Evolutionary conservation across 2,329 filamentous ascomycete genomes (phyloP).

Genomic region (Aureobasidium sp.): DNA sequence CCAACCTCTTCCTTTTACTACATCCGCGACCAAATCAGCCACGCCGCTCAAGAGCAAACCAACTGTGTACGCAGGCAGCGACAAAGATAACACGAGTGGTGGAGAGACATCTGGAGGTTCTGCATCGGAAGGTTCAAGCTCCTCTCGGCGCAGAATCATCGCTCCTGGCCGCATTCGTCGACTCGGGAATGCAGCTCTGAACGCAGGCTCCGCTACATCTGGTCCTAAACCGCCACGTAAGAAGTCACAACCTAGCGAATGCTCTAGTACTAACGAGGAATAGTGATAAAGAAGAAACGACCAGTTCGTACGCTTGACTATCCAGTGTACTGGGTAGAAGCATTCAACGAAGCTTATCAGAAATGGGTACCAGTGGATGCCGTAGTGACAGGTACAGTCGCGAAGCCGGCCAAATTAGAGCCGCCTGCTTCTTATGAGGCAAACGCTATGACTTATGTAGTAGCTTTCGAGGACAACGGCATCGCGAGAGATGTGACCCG

Average conservation of each 20-base stretch:
- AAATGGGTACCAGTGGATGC: conserved; percentile 90
- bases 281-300: conserved; percentile 34
- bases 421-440: conserved; percentile 70
- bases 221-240: conserved; percentile 15
- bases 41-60: conserved; percentile 36
- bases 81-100: conserved; percentile 19
- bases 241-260: conserved; percentile 18
- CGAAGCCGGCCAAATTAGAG: conserved; percentile 69
- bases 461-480: conserved; percentile 77
- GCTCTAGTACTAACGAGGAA: conserved; percentile 23
- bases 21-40: conserved; percentile 38
- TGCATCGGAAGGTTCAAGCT: conserved; percentile 12
- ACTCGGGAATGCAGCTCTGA: conserved; percentile 28
- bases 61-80: conserved; percentile 28
- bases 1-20: conserved; percentile 68
- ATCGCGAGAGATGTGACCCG: conserved; percentile 77
- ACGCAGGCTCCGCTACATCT: not conserved
- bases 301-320: conserved; percentile 62
- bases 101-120: conserved; percentile 18
- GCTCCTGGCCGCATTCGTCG: conserved; percentile 23
- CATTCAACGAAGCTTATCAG: conserved; percentile 75
- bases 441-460: conserved; percentile 74
- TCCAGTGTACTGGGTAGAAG: conserved; percentile 92
- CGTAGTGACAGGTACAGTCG: conserved; percentile 71
- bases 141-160: conserved; percentile 7